Evolutionary conservation across 2,329 filamentous ascomycete species (phyloP).

Genomic region (Ustulina deusta): DNA sequence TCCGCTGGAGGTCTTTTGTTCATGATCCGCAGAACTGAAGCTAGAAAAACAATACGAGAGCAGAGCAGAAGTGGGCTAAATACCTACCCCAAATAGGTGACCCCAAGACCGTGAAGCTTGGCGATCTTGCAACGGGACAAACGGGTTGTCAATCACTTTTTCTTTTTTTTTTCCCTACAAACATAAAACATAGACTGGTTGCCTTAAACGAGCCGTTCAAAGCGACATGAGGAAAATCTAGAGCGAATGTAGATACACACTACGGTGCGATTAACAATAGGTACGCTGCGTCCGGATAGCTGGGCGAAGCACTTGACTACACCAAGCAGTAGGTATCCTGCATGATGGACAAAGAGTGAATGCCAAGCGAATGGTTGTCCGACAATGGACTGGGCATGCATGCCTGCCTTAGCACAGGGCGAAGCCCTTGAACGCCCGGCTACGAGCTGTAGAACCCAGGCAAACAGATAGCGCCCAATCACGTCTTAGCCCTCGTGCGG

Average conservation of each 20-base stretch:
- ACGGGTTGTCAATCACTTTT: not conserved
- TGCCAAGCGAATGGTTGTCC: constrained; percentile 19
- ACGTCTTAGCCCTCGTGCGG: constrained; percentile 12
- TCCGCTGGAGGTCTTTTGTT: not conserved
- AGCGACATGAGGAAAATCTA: not conserved
- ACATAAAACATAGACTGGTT: too few relatives aligned
- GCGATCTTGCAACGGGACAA: not conserved
- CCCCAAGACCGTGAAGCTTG: not conserved
- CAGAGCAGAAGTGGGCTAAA: not conserved
- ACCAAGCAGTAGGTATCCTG: not conserved
- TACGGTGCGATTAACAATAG: not conserved
- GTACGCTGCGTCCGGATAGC: not conserved
- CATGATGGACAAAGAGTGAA: not conserved
- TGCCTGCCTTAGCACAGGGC: not conserved
- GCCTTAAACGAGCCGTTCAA: not conserved
- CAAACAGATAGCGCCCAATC: not conserved
- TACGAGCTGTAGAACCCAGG: not conserved
- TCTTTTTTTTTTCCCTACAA: not conserved
- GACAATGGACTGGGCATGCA: not conserved
- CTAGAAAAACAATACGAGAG: not conserved
- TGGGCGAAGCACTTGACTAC: constrained; percentile 17
- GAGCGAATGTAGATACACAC: not conserved
- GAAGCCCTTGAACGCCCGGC: constrained; percentile 15
- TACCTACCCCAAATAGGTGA: not conserved
- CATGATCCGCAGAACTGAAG: not conserved